These are phyloP conservation scores for Cordyceps cateniannulata DNA, from an alignment of 2,329 filamentous ascomycete species.

Conservation along the genomic window DNA sequence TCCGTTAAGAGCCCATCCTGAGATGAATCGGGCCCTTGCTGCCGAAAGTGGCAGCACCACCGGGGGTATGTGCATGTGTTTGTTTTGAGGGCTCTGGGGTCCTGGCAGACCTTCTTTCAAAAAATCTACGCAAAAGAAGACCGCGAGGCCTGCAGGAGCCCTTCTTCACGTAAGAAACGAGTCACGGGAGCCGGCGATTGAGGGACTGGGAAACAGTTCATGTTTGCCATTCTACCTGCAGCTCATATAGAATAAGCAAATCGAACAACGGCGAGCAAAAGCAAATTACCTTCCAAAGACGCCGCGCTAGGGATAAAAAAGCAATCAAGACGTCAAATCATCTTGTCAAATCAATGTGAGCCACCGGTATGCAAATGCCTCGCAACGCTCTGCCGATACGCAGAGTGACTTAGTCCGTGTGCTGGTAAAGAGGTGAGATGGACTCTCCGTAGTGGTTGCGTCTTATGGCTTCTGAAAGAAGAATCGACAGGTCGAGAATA, in stretches of 20 bases:
- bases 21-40: slow-evolving; percentile 63
- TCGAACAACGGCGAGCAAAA: neutral
- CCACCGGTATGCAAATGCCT: slow-evolving; percentile 11
- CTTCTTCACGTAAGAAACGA: slow-evolving; percentile 14
- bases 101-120: neutral
- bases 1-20: slow-evolving; percentile 74
- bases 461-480: slow-evolving; percentile 87
- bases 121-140: slow-evolving; percentile 4
- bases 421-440: slow-evolving; percentile 63
- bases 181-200: neutral
- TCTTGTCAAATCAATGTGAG: slow-evolving; percentile 11
- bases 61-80: slow-evolving; percentile 36
- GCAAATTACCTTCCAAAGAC: slow-evolving; percentile 21
- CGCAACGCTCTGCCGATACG: slow-evolving; percentile 11
- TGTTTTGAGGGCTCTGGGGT: neutral
- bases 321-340: slow-evolving; percentile 1
- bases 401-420: slow-evolving; percentile 45
- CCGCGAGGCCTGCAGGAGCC: neutral
- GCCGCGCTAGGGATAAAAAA: slow-evolving; percentile 29
- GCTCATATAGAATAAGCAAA: neutral
- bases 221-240: slow-evolving; percentile 14
- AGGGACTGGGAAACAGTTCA: neutral
- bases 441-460: slow-evolving; percentile 95
- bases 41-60: slow-evolving; percentile 67
- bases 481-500: slow-evolving; percentile 78